A percentile compares a stretch with the other conserved stretches of the same genome.
phyloP scores from a whole-genome alignment of 2,329 filamentous ascomycete genomes.

The Colletotrichum australisinense region DNA sequence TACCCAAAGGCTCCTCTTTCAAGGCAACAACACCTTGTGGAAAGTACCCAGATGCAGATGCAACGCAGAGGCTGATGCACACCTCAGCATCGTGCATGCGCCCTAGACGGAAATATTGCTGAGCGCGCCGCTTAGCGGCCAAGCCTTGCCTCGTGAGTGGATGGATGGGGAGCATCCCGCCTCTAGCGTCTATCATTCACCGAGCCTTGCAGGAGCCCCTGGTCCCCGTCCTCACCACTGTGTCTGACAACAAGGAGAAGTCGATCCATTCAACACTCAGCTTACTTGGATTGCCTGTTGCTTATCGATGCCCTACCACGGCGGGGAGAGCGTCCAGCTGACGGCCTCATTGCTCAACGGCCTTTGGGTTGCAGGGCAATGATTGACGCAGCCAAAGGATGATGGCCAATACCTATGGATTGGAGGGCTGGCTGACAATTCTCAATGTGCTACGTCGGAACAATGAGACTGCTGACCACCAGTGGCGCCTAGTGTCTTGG shows the following conservation, averaged over 20 bases:
- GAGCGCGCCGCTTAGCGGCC: constrained; percentile 5
- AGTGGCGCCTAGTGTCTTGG: neutral
- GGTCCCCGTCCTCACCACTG: constrained; percentile 7
- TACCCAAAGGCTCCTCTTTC: neutral
- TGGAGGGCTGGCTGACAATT: neutral
- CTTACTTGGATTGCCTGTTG: neutral
- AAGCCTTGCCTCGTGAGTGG: constrained; percentile 9
- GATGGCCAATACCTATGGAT: neutral
- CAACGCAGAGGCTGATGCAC: constrained; percentile 13
- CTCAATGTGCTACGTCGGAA: neutral
- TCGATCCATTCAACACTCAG: neutral
- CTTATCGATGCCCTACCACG: neutral
- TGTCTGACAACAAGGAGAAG: constrained; percentile 7
- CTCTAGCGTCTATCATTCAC: constrained; percentile 21
- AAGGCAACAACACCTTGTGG: neutral
- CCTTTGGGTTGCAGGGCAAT: constrained; percentile 5
- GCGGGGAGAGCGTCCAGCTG: neutral
- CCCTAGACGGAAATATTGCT: constrained; percentile 25
- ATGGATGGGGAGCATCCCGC: constrained; percentile 17
- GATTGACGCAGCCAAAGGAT: constrained; percentile 7
- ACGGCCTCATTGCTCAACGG: constrained; percentile 6
- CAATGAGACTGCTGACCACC: neutral
- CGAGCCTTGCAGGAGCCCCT: constrained; percentile 29
- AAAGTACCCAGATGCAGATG: constrained; percentile 5
- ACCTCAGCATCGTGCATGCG: constrained; percentile 9